These are phyloP conservation scores for Babesia sp. DNA, from an alignment of 169 alveolate genomes.

Conservation along the genomic window DNA sequence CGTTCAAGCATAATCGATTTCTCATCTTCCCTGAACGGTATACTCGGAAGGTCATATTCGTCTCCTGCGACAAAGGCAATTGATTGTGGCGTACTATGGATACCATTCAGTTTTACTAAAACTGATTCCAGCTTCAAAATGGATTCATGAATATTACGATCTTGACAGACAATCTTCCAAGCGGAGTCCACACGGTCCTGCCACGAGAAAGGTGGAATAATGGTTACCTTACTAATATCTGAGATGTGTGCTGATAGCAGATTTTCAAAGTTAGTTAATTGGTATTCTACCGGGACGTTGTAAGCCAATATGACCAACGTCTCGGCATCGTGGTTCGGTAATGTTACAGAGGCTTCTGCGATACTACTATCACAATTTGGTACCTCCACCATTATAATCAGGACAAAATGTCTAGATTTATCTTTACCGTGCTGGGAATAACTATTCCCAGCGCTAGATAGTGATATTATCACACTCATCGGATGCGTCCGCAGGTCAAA, in stretches of 20 bases:
- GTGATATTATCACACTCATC: too few species aligned
- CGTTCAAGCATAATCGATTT: conserved; percentile 27
- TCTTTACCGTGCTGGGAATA: too few species aligned
- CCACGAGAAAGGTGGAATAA: conserved; percentile 57
- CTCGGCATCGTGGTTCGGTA: neutral
- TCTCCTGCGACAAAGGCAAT: conserved; percentile 60
- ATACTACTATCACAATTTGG: neutral
- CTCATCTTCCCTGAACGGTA: conserved; percentile 60
- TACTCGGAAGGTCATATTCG: conserved; percentile 30
- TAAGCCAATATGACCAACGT: conserved; percentile 38
- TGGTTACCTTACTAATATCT: neutral
- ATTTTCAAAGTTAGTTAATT: conserved; percentile 23
- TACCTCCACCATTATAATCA: too few species aligned
- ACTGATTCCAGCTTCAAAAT: conserved; percentile 25
- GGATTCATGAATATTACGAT: conserved; percentile 16
- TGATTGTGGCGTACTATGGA: conserved; percentile 2
- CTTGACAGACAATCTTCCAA: conserved; percentile 24
- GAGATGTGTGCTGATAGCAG: conserved; percentile 3
- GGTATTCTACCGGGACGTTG: conserved; percentile 47
- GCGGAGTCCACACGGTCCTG: conserved; percentile 29
- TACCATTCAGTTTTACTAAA: conserved; percentile 27
- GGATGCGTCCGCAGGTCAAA: too few species aligned
- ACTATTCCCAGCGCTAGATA: too few species aligned
- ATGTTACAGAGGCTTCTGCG: neutral
- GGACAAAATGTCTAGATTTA: too few species aligned